Base-by-base conservation (phyloP, 805 yeast genomes). In the Ogataea trehalophila region DNA sequence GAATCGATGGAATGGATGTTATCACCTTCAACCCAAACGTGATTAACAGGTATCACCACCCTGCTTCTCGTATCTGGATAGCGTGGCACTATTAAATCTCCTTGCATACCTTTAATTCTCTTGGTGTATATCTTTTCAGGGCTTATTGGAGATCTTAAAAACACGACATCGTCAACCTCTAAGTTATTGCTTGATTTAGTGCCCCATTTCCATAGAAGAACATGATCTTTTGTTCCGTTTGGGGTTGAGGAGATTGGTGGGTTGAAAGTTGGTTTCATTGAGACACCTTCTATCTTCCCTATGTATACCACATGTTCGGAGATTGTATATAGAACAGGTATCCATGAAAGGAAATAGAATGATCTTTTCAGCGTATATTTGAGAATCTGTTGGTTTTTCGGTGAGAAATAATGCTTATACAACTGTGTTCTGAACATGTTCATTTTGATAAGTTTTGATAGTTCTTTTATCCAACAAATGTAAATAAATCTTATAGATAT, bases 21-120 rank as follows among this genome's bases (percentile, higher is more conserved):
- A 64, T 92, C 98, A 6, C 98, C 98, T 63, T 92, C 97, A 0
- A 90, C 90, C 97, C 97, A 92, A 6, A 88, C 56, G 61, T 92
- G 97, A 58, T 81, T 84, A 46, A 85, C 67, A 2, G 97, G 97
- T 2, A 92, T 70, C 33, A 68, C 65, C 5, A 84, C 82, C 39
- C 71, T 67, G 2, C 73, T 69, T 59, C 81, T 75, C 6, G 95
- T 89, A 59, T 87, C 88, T 20, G 83, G 84, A 37, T 74, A 68
- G 46, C 84, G 71, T 2, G 95, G 81, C 6, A 66, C 59, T 0
- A 91, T 73, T 4, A 71, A 60, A 55, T 90, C 95, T 22, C 94
- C 92, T 46, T 79, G 88, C 1, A 80, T 57, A 0, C 85, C 97
- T 50, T 85, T 77, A 5, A 92, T 76, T 34, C 98, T 70, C 66